Base-by-base conservation (phyloP, 1,284 basidiomycete genomes). In the Termitomyces sp. region DNA sequence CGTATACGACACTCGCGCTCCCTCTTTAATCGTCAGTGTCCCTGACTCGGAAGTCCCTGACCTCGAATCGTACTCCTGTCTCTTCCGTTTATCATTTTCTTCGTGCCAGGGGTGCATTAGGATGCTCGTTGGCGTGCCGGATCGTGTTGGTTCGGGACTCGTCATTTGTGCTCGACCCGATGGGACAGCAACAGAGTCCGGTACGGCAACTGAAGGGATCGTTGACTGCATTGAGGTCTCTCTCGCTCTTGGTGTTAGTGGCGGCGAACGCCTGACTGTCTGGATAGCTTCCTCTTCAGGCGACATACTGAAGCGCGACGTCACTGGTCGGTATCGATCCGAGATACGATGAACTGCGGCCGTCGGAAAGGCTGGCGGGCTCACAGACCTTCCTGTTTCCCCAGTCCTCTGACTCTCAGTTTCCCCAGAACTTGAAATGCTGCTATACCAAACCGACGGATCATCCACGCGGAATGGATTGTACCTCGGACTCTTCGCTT, bases 81-180 rank as follows among this genome's bases (percentile, higher is more conserved):
- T 47, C 5, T 38, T 38, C 34, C 35, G 7, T 10, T 39, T 39
- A 3, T 30, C 16, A 5, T 19, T 35, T 47, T 30, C 49, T n/a
- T 52, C 55, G 5, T 58, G 55, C 57, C 57, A 58, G 5, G 55
- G 52, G 30, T 54, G 52, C 55, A 58, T 52, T n/a, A 54, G 37
- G 0, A 58, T 35, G 21, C 55, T 58, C 3, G 52, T 52, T 4
- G 53, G 37, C 4, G 41, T 8, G 2, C 13, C 14, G 4, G 45
- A 45, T 26, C n/a, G n/a, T n/a, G n/a, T n/a, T n/a, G 31, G 7
- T 8, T 45, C 47, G 18, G 48, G 40, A 31, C 39, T 21, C 35
- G 16, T 24, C 31, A 28, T 46, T n/a, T 39, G 40, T 16, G 37
- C 19, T 35, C 41, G n/a, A n/a, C n/a, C n/a, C n/a, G 50, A n/a